Evolutionary conservation across 2,329 filamentous ascomycete genomes (phyloP).

Genomic region (Microdochium bolleyi): DNA sequence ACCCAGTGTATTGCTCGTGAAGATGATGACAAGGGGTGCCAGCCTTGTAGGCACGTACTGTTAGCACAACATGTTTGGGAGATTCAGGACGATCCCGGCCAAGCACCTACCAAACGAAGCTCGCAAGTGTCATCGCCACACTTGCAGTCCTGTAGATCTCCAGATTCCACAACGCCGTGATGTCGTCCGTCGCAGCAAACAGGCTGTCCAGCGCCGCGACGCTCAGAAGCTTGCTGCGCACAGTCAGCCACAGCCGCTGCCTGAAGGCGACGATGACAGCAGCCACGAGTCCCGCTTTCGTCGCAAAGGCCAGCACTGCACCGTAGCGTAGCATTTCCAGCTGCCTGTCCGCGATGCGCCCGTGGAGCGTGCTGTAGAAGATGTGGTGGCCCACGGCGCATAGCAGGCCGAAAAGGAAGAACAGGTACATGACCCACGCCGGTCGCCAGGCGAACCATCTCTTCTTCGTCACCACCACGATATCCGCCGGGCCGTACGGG

Average conservation of each 20-base stretch:
- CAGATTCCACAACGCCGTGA: slow-evolving; percentile 17
- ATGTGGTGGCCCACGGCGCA: slow-evolving; percentile 28
- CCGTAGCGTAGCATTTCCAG: slow-evolving; percentile 29
- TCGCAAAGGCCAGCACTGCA: slow-evolving; percentile 26
- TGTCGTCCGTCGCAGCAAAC: slow-evolving; percentile 22
- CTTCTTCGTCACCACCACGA: slow-evolving; percentile 3
- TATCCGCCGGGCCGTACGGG: slow-evolving; percentile 10
- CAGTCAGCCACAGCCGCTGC: slow-evolving; percentile 22
- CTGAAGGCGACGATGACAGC: slow-evolving; percentile 22
- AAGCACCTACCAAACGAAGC: slow-evolving; percentile 25
- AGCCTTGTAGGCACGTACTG: slow-evolving; percentile 9
- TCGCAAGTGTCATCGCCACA: slow-evolving; percentile 23
- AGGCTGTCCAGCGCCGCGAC: slow-evolving; percentile 22
- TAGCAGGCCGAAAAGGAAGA: slow-evolving; percentile 24
- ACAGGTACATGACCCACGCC: slow-evolving; percentile 25
- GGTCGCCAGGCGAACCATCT: slow-evolving; percentile 26
- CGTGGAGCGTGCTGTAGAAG: slow-evolving; percentile 25
- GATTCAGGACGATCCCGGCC: not conserved
- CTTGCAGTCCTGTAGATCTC: slow-evolving; percentile 22
- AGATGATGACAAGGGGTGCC: slow-evolving; percentile 27
- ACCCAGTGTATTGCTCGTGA: slow-evolving; percentile 26
- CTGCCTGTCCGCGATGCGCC: slow-evolving; percentile 22
- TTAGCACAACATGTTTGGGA: not conserved
- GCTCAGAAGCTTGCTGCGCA: slow-evolving; percentile 18
- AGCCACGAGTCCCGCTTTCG: slow-evolving; percentile 28